Conservation (phyloP, 306 rosid species). For the Cucurbita ficifolia region DNA sequence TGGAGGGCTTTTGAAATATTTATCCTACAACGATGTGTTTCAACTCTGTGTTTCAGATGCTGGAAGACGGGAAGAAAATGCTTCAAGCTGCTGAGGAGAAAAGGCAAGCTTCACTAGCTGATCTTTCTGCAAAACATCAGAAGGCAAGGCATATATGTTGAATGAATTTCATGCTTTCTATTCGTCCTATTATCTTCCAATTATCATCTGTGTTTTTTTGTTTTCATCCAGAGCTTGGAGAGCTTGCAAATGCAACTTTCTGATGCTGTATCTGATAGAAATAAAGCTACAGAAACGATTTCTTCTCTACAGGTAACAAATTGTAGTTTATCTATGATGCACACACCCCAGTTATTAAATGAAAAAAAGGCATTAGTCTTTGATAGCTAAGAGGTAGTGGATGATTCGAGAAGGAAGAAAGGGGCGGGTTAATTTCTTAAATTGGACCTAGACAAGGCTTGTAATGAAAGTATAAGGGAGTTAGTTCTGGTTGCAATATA, state of each 20-base stretch:
- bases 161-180: neutral
- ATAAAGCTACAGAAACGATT: conserved; percentile 71
- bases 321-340: conserved; percentile 4
- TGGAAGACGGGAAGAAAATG: conserved; percentile 66
- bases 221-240: conserved; percentile 56
- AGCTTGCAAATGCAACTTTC: conserved; percentile 88
- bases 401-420: neutral
- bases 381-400: neutral
- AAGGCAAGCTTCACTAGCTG: conserved; percentile 71
- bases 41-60: conserved; percentile 35
- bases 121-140: conserved; percentile 82
- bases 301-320: conserved; percentile 73
- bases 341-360: neutral
- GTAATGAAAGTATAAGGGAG: neutral
- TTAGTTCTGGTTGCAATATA: conserved; percentile 1
- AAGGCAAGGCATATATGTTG: conserved; percentile 30
- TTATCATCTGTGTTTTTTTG: conserved; percentile 7
- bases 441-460: neutral
- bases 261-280: conserved; percentile 80
- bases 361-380: neutral
- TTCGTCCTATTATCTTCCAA: neutral
- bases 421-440: neutral
- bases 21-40: neutral
- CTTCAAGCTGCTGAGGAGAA: conserved; percentile 87
- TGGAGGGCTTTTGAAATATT: neutral